phyloP scores from a whole-genome alignment of 192 early-diverging fungal species.

The Backusella luteola region DNA sequence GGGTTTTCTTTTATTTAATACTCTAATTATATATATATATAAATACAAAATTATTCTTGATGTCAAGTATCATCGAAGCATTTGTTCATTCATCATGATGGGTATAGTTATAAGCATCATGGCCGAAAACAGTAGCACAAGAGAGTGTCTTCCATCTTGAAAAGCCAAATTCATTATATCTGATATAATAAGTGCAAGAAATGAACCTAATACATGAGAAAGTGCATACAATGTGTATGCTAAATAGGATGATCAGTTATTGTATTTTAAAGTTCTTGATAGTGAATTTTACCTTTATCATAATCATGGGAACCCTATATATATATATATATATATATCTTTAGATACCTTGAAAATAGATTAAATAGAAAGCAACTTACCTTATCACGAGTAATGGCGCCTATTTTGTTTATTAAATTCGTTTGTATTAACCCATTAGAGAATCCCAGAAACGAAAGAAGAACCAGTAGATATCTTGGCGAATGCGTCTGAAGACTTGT shows the following conservation, averaged over 20 bases:
- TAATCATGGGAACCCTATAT: neutral
- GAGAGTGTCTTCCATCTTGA: neutral
- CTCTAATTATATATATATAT: neutral
- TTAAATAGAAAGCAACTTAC: neutral
- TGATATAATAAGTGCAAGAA: neutral
- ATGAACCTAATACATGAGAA: neutral
- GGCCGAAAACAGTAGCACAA: neutral
- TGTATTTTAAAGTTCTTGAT: neutral
- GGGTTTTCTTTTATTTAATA: neutral
- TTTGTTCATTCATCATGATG: neutral
- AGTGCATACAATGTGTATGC: neutral
- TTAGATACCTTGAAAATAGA: neutral
- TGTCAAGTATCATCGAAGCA: neutral
- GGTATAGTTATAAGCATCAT: neutral
- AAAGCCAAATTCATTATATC: neutral
- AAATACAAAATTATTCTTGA: neutral
- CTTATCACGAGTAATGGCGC: neutral
- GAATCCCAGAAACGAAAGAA: neutral
- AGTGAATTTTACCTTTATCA: neutral
- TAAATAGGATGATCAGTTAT: neutral
- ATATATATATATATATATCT: neutral
- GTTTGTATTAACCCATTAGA: neutral
- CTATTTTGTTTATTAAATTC: neutral
- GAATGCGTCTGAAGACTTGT: neutral
- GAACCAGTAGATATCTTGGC: neutral